These are phyloP conservation scores for Middelhovenomyces tepae DNA, from an alignment of 805 yeast species.

Conservation along the genomic window DNA sequence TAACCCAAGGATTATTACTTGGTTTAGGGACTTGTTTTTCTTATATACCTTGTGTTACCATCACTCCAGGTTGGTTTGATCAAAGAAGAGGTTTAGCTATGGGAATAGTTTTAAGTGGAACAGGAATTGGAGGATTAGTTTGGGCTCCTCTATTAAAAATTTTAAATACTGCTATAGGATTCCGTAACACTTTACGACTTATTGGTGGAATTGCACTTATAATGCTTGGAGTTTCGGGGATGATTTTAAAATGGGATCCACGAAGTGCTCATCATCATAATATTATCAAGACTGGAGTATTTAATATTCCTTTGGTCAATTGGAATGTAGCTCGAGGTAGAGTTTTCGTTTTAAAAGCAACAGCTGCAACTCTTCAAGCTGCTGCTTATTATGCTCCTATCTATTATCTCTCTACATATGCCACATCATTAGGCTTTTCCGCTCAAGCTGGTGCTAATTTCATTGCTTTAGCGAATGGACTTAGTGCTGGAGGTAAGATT, in stretches of 20 bases:
- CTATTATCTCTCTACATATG: constrained; percentile 31
- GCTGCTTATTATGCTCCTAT: constrained; percentile 39
- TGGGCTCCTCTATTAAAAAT: too few species aligned
- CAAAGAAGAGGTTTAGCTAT: too few species aligned
- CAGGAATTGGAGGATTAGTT: too few species aligned
- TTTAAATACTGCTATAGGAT: constrained; percentile 12
- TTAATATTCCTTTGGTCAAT: constrained; percentile 4
- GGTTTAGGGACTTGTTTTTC: constrained; percentile 15
- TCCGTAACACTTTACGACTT: constrained; percentile 15
- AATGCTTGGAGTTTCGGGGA: too few species aligned
- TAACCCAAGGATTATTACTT: constrained; percentile 15
- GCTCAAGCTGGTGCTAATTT: constrained; percentile 15
- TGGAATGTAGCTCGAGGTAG: constrained; percentile 7
- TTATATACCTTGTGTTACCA: too few species aligned
- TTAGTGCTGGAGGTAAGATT: constrained; percentile 37
- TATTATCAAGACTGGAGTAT: too few species aligned
- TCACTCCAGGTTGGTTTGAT: too few species aligned
- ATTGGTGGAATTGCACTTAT: constrained; percentile 12
- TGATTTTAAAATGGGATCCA: too few species aligned
- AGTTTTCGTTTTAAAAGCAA: constrained; percentile 12
- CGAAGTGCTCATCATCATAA: too few species aligned
- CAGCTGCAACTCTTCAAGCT: constrained; percentile 12
- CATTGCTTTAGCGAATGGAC: constrained; percentile 17
- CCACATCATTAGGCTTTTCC: constrained; percentile 13
- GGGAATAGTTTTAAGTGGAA: too few species aligned